phyloP scores from a whole-genome alignment of 108 stramenopile species.

The Nitzschia inconspicua region DNA sequence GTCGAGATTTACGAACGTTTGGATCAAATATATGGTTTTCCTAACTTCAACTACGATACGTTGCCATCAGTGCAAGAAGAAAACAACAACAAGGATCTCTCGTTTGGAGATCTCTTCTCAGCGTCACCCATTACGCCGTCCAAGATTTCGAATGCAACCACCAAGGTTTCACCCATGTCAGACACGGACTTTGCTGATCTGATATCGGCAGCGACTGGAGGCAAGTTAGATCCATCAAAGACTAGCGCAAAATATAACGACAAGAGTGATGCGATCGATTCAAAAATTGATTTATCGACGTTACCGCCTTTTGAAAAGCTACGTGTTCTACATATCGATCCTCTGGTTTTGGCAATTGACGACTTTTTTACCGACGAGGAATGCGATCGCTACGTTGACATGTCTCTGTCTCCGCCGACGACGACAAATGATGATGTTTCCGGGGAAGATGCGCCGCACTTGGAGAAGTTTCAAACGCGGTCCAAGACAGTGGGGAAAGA shows the following conservation, averaged over 20 bases:
- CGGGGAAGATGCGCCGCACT: conserved; percentile 13
- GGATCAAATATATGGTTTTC: conserved; percentile 80
- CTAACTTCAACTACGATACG: conserved; percentile 62
- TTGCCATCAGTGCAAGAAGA: background rate
- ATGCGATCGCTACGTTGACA: conserved; percentile 69
- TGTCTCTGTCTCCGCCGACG: conserved; percentile 35
- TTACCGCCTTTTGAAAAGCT: conserved; percentile 67
- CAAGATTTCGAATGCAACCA: background rate
- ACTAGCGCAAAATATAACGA: background rate
- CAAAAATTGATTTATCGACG: conserved; percentile 15
- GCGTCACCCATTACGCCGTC: background rate
- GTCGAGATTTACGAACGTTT: conserved; percentile 79
- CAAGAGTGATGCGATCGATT: background rate
- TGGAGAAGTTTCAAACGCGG: conserved; percentile 48
- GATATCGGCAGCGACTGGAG: conserved; percentile 22
- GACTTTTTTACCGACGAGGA: conserved; percentile 76
- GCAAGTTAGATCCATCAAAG: background rate
- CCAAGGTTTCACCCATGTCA: background rate
- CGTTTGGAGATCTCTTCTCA: conserved; percentile 54
- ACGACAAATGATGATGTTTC: too few species aligned
- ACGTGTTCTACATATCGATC: conserved; percentile 70
- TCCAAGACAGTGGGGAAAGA: conserved; percentile 84
- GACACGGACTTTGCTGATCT: conserved; percentile 23
- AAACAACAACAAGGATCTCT: conserved; percentile 8
- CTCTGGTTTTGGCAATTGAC: conserved; percentile 68